Evolutionary conservation across 352 stramenopile species (phyloP), one percentile per base, ranked within the genome.

Genomic region (Achlya hypogyna): DNA sequence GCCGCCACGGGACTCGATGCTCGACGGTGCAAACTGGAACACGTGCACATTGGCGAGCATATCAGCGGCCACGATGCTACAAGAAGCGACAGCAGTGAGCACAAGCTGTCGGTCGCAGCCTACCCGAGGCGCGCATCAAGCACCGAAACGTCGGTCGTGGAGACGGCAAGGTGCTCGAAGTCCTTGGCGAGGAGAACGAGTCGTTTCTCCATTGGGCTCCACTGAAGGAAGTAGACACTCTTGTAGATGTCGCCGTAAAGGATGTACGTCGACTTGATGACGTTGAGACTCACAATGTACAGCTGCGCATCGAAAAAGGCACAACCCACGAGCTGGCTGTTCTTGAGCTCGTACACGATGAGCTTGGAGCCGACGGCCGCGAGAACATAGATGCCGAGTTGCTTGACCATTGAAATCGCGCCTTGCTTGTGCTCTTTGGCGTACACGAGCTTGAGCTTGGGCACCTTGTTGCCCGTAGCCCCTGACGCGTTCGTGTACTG

Each of bases 291-390:
- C 54, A 92, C 83, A 60, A 95, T 95, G 65, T 84, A 95, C 71
- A 91, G 90, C 60, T 95, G 86, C 20, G 84, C 84, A 51, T 95
- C 86, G 68, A 93, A 95, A 66, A 95, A 95, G 0, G 86, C 84
- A 54, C 86, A 95, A 0, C 82, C 84, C 54, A 93, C 81, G 47
- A 93, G 73, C 71, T 95, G 84, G 63, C 91, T 84, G 25, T 82
- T 90, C 74, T 95, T 95, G 78, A 91, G 91, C 62, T 93, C 82
- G 70, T 95, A 92, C 72, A 93, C 82, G 52, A 95, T 95, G 29
- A 95, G 74, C 71, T 95, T 95, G 23, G 87, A 91, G 23, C 86
- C 86, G 12, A 95, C 84, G 5, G 86, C 81, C 0, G 85, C 84
- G n/a, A 95, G 67, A 31, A 95, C 84, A 59, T 93, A 93, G 35